Percentiles rank a stretch among this genome's conserved stretches.
phyloP scores from a whole-genome alignment of 2,329 filamentous ascomycete species.

The Arthrobotrys iridis region DNA sequence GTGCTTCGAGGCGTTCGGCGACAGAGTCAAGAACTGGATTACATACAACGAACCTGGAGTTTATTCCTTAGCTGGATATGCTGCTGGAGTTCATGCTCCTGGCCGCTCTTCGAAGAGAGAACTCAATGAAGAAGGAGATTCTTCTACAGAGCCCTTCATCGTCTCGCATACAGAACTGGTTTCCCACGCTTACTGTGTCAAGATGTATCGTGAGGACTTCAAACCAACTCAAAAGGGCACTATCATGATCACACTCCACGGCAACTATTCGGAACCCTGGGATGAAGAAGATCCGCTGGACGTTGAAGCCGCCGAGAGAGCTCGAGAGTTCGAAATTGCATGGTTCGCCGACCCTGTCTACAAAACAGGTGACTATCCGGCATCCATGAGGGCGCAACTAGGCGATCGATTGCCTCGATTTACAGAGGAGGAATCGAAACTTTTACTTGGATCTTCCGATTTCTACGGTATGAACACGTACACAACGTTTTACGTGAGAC shows the following conservation, averaged over 20 bases:
- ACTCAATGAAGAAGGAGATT: slow-evolving; percentile 60
- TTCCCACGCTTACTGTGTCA: slow-evolving; percentile 61
- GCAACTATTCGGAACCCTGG: slow-evolving; percentile 64
- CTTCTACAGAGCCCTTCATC: slow-evolving; percentile 61
- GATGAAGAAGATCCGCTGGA: slow-evolving; percentile 61
- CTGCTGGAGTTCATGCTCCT: slow-evolving; percentile 60
- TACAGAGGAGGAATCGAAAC: slow-evolving; percentile 62
- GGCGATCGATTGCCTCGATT: slow-evolving; percentile 62
- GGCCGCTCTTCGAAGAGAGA: slow-evolving; percentile 59
- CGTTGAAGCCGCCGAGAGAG: slow-evolving; percentile 62
- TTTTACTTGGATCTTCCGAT: slow-evolving; percentile 62
- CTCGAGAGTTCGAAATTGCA: slow-evolving; percentile 63
- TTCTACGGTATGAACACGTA: slow-evolving; percentile 65
- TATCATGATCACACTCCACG: slow-evolving; percentile 63
- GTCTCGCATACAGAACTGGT: slow-evolving; percentile 63
- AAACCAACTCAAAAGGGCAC: slow-evolving; percentile 61
- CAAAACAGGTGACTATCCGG: slow-evolving; percentile 62
- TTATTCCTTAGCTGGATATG: slow-evolving; percentile 61
- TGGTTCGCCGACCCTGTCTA: slow-evolving; percentile 64
- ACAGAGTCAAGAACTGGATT: slow-evolving; percentile 71
- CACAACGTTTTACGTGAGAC: slow-evolving; percentile 62
- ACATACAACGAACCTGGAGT: slow-evolving; percentile 61
- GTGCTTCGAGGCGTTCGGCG: slow-evolving; percentile 69
- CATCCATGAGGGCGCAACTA: slow-evolving; percentile 62
- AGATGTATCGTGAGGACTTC: slow-evolving; percentile 63